Evolutionary conservation across 225 moss, liverwort and hornwort genomes (phyloP).

Genomic region (Pseudoscleropodium purum): DNA sequence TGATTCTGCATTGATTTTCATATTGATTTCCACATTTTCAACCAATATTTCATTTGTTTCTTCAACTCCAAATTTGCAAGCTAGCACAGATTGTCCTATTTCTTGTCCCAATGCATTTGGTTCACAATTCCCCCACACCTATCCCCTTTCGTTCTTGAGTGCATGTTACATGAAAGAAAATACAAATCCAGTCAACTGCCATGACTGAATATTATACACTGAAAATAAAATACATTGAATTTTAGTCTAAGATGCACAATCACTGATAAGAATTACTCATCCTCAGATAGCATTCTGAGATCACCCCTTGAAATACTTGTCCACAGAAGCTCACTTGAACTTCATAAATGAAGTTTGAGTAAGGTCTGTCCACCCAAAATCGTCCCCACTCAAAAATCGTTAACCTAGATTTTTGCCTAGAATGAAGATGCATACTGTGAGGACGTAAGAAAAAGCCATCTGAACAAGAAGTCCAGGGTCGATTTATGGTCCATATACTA

Average conservation of each 20-base stretch:
- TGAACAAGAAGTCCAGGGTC: not conserved
- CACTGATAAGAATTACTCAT: not conserved
- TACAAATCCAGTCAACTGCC: not conserved
- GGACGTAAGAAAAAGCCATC: not conserved
- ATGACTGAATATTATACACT: not conserved
- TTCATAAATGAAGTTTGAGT: not conserved
- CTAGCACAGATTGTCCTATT: too few relatives aligned
- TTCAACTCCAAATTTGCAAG: too few relatives aligned
- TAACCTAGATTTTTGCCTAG: not conserved
- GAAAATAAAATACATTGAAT: not conserved
- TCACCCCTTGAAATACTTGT: not conserved
- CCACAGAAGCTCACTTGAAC: not conserved
- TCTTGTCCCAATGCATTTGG: too few relatives aligned
- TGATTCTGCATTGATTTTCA: too few relatives aligned
- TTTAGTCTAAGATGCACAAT: not conserved
- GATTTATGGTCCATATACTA: not conserved
- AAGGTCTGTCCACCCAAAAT: not conserved
- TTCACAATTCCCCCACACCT: too few relatives aligned
- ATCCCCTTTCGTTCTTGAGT: too few relatives aligned
- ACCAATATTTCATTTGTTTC: too few relatives aligned
- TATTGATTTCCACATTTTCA: too few relatives aligned
- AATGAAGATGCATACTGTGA: not conserved
- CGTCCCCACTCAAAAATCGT: not conserved
- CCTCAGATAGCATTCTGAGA: not conserved
- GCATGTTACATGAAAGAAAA: not conserved